phyloP scores from a whole-genome alignment of 208 protist species.

The Acanthamoeba healyi region DNA sequence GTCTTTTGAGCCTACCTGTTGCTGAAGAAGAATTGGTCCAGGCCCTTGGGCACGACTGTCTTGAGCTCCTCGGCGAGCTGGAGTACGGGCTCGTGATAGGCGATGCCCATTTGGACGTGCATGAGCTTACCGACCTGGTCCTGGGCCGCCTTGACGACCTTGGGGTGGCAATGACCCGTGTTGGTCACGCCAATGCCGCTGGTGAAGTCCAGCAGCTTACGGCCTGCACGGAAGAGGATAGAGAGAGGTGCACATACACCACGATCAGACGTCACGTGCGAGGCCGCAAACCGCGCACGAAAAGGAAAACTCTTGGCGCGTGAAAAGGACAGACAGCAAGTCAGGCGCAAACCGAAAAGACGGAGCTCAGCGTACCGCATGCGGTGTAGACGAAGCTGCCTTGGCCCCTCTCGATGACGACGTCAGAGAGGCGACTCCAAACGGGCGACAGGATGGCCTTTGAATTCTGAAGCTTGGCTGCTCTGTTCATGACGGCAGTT shows the following conservation, averaged over 20 bases:
- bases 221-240: not conserved
- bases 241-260: not conserved
- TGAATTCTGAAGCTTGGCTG: conserved; percentile 30
- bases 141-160: conserved; percentile 72
- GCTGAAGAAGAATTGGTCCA: conserved; percentile 72
- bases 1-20: conserved; percentile 50
- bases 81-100: conserved; percentile 52
- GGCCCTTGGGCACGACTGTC: conserved; percentile 37
- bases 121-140: conserved; percentile 49
- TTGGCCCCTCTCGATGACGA: conserved; percentile 31
- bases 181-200: conserved; percentile 78
- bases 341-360: not conserved
- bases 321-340: not conserved
- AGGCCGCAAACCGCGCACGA: too few relatives aligned
- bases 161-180: conserved; percentile 78
- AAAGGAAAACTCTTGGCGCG: not conserved
- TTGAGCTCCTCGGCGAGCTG: conserved; percentile 53
- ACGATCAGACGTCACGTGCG: not conserved
- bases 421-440: conserved; percentile 40
- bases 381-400: conserved; percentile 51
- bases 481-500: conserved; percentile 15
- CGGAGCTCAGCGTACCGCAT: not conserved
- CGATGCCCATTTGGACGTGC: conserved; percentile 62
- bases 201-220: conserved; percentile 77
- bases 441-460: conserved; percentile 47